Base-by-base conservation (phyloP, 31 red algal species). In the Pterothamnion heteromorphum region DNA sequence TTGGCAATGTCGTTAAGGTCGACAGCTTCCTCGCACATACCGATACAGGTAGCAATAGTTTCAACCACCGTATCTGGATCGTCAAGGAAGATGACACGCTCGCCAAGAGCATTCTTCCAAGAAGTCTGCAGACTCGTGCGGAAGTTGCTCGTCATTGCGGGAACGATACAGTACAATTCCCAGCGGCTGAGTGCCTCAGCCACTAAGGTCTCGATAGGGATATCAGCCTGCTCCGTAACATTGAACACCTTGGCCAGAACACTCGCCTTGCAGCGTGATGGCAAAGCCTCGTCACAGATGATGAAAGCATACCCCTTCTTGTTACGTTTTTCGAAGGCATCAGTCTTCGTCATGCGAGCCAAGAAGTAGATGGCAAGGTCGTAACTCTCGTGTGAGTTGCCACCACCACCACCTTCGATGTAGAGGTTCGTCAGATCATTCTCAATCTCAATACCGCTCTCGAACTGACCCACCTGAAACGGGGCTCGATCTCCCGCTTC, bases 331-430 rank as follows among this genome's bases (percentile, higher is more conserved):
- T 76, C 72, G 30, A 76, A 76, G 72, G 72, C 23, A 76, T 76
- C 72, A 76, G 72, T 76, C 72, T 76, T 76, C 23, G 30, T 32
- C 23, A 30, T 26, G 30, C 30, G 23, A 30, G 72, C 72, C 23
- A 32, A 26, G 30, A 32, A 26, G 30, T 76, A 76, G 26, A 26
- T 30, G 30, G 72, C 26, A 76, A 76, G 72, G 26, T 30, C 30
- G 30, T 76, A 76, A 76, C 72, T 76, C 30, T 76, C 72, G 26
- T 32, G 26, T 26, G 26, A 26, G 30, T 76, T 76, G 30, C 72
- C 72, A 30, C 72, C 72, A 76, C 72, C 72, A 76, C 30, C 30
- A 76, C 72, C 72, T 76, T 76, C 72, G 30, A 76, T 76, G 26
- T 32, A 76, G 30, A 32, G 23, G 23, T 76, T 76, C 72, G 72